Percentiles rank a stretch among this genome's conserved stretches.
phyloP scores from a whole-genome alignment of 2,329 filamentous ascomycete species.

The Aureobasidium musti region DNA sequence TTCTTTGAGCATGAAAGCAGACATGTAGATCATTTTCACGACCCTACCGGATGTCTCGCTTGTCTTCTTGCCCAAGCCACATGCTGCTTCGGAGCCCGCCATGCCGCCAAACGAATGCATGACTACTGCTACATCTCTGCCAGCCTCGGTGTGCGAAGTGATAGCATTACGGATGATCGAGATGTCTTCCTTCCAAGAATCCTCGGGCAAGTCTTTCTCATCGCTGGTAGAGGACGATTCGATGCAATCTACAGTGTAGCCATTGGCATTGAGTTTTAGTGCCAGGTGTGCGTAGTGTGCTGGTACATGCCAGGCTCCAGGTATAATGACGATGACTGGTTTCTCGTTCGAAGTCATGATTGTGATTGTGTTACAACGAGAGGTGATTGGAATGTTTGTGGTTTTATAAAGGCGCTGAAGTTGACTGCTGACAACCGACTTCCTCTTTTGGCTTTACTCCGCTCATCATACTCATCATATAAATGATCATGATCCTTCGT shows the following conservation, averaged over 20 bases:
- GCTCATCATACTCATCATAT: background rate
- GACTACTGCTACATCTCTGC: constrained; percentile 37
- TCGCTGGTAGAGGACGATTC: constrained; percentile 8
- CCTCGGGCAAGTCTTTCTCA: constrained; percentile 1
- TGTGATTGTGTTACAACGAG: background rate
- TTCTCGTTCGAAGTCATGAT: constrained; percentile 11
- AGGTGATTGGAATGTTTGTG: background rate
- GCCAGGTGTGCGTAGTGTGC: constrained; percentile 33
- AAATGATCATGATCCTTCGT: background rate
- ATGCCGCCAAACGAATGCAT: constrained; percentile 41
- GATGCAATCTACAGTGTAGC: constrained; percentile 33
- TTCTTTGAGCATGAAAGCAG: constrained; percentile 30
- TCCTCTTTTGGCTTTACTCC: background rate
- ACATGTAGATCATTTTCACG: constrained; percentile 36
- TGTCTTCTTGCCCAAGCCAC: constrained; percentile 33
- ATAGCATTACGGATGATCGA: constrained; percentile 33
- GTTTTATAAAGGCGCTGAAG: background rate
- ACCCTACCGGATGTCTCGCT: constrained; percentile 31
- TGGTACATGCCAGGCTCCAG: constrained; percentile 38
- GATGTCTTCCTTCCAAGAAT: constrained; percentile 11
- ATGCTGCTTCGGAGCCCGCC: constrained; percentile 36
- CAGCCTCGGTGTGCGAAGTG: constrained; percentile 34
- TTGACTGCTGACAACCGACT: background rate
- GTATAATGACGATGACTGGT: constrained; percentile 36
- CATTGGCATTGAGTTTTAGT: constrained; percentile 33